Conservation (phyloP, 345 rosid species). For the Reutealis trisperma region DNA sequence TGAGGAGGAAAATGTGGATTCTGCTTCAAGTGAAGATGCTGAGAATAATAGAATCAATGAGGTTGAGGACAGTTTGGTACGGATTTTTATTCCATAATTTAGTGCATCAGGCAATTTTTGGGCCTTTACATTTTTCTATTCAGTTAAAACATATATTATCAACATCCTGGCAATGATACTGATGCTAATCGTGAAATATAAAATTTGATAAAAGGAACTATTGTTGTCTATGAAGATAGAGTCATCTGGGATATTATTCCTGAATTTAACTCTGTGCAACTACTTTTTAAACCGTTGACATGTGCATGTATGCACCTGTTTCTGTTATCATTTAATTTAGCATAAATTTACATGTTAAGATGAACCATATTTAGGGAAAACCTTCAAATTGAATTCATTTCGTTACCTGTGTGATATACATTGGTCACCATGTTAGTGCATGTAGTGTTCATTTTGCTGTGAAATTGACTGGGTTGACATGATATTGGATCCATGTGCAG, state of each 20-base stretch:
- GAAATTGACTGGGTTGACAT: background rate
- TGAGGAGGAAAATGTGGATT: constrained; percentile 68
- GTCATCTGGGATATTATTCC: background rate
- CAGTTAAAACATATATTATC: background rate
- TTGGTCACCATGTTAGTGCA: background rate
- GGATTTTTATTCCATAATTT: constrained; percentile 26
- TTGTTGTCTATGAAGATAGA: background rate
- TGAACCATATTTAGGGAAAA: background rate
- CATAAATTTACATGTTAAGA: background rate
- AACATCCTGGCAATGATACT: background rate
- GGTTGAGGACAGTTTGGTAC: constrained; percentile 64
- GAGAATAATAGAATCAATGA: constrained; percentile 48
- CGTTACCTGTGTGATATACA: background rate
- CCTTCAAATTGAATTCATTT: background rate
- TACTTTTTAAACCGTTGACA: background rate
- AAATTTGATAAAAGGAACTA: background rate
- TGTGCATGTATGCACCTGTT: constrained; percentile 7
- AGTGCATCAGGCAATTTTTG: background rate
- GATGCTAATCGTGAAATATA: background rate
- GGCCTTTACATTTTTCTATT: background rate
- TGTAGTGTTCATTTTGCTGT: background rate
- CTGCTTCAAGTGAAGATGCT: constrained; percentile 83
- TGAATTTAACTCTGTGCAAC: background rate
- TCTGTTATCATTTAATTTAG: background rate
- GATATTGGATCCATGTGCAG: constrained; percentile 1